Conservation (phyloP, 768 basidiomycete genomes). For the Pholiota microspora region DNA sequence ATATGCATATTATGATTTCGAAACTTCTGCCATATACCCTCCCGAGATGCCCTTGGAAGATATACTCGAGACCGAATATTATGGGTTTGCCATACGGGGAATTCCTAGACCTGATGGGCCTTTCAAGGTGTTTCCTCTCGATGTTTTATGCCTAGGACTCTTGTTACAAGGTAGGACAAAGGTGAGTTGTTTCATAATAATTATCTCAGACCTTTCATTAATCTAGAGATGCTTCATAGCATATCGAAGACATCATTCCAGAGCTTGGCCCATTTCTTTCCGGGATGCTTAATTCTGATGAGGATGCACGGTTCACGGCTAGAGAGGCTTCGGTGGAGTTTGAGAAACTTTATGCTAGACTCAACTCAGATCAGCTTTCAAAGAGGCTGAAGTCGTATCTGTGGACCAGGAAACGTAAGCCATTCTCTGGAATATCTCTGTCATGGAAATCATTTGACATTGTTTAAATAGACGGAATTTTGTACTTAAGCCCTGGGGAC, state of each 20-base stretch:
- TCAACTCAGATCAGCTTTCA: neutral
- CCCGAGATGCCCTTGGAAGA: neutral
- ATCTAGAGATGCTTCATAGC: no score
- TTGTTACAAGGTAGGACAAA: neutral
- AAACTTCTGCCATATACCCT: neutral
- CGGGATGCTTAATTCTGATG: neutral
- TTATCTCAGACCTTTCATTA: no score
- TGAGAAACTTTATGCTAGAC: neutral
- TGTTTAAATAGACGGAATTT: no score
- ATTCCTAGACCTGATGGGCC: neutral
- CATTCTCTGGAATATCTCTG: neutral
- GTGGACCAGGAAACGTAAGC: neutral
- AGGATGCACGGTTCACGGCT: neutral
- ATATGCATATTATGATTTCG: slow-evolving; percentile 13
- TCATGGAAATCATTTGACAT: no score
- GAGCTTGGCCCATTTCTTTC: neutral
- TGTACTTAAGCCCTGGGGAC: no score
- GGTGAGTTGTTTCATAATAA: no score
- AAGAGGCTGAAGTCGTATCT: neutral
- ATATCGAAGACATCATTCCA: neutral
- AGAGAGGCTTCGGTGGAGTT: neutral
- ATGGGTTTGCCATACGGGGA: neutral
- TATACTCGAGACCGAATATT: neutral
- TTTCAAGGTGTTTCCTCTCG: slow-evolving; percentile 5
- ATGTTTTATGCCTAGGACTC: neutral